Evolutionary conservation across 352 stramenopile species (phyloP).

Genomic region (Phytopythium boreale): DNA sequence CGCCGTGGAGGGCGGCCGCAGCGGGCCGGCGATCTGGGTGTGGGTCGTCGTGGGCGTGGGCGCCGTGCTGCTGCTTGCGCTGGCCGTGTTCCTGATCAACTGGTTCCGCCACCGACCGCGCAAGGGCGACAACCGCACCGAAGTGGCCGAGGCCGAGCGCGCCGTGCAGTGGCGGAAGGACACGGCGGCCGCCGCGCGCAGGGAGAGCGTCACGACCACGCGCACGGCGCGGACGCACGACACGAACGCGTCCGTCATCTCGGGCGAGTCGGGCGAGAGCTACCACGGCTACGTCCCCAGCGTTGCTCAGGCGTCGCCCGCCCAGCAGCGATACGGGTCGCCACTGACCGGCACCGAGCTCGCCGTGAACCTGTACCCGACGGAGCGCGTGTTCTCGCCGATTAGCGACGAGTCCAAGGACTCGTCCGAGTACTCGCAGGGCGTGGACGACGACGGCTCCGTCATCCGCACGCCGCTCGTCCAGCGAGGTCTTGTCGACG

Average conservation of each 20-base stretch:
- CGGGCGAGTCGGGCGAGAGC: constrained; percentile 30
- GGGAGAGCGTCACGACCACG: constrained; percentile 12
- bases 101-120: constrained; percentile 49
- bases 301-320: constrained; percentile 18
- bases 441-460: constrained; percentile 18
- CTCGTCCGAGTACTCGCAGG: constrained; percentile 31
- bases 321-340: not conserved
- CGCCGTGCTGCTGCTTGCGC: constrained; percentile 24
- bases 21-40: constrained; percentile 26
- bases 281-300: constrained; percentile 38
- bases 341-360: constrained; percentile 45
- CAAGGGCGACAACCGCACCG: constrained; percentile 24
- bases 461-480: not conserved
- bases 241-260: constrained; percentile 42
- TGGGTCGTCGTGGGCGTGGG: constrained; percentile 34
- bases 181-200: constrained; percentile 7
- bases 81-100: constrained; percentile 38
- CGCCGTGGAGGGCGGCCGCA: not conserved
- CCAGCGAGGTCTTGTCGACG: constrained; percentile 9
- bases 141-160: constrained; percentile 24
- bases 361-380: constrained; percentile 18
- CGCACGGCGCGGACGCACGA: constrained; percentile 23
- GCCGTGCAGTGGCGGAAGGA: constrained; percentile 19
- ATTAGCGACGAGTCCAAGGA: constrained; percentile 20
- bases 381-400: constrained; percentile 35